Evolutionary conservation across 2,329 filamentous ascomycete genomes (phyloP).

Genomic region (Mariannaea elegans): DNA sequence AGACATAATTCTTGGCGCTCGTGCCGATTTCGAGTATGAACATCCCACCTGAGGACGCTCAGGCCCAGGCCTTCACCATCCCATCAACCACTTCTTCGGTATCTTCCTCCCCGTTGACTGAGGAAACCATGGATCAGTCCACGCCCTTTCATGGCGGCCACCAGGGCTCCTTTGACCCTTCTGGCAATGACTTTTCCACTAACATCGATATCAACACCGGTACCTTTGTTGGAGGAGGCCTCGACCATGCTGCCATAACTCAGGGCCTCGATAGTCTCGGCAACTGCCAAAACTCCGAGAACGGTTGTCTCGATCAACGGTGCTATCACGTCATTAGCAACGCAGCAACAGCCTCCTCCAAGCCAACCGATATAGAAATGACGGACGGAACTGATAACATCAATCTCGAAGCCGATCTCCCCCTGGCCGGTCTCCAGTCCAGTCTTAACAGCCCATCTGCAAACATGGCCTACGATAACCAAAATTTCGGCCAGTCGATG

Average conservation of each 20-base stretch:
- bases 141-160: conserved; percentile 29
- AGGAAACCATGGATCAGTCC: conserved; percentile 32
- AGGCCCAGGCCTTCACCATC: conserved; percentile 13
- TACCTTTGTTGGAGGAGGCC: conserved; percentile 30
- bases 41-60: conserved; percentile 29
- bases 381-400: conserved; percentile 7
- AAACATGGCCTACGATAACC: conserved; percentile 18
- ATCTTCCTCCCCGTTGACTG: not conserved
- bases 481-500: not conserved
- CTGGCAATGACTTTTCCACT: conserved; percentile 16
- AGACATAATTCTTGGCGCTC: conserved; percentile 28
- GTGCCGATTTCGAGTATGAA: conserved; percentile 20
- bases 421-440: not conserved
- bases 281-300: conserved; percentile 44
- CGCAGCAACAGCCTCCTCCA: conserved; percentile 8
- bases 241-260: conserved; percentile 34
- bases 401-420: conserved; percentile 12
- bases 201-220: conserved; percentile 45
- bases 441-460: conserved; percentile 14
- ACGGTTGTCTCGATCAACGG: conserved; percentile 44
- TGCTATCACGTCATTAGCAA: conserved; percentile 38
- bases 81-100: conserved; percentile 16
- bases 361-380: conserved; percentile 27
- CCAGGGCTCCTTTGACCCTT: conserved; percentile 28
- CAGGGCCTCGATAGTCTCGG: conserved; percentile 39